Percentiles rank a stretch among this genome's conserved stretches.
Evolutionary conservation across 441 rosid species (phyloP).

Genomic region (Cnidoscolus chayamansa): DNA sequence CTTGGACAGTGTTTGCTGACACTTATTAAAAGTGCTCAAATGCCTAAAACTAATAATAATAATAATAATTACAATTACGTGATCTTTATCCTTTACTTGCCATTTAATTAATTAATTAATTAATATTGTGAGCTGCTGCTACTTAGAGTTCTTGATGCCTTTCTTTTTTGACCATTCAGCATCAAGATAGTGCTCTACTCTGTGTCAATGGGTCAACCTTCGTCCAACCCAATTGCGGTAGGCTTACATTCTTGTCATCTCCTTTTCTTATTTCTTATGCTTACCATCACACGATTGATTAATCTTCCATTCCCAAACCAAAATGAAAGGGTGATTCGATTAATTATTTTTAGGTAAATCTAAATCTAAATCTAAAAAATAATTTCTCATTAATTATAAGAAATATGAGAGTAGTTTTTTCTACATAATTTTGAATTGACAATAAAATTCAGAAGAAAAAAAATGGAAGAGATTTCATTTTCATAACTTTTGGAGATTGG

Average conservation of each 20-base stretch:
- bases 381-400: no score
- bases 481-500: slow-evolving; percentile 7
- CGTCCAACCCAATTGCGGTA: slow-evolving; percentile 22
- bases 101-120: slow-evolving; percentile 10
- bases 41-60: background rate
- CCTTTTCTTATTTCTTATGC: background rate
- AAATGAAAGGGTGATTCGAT: no score
- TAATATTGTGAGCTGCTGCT: slow-evolving; percentile 1
- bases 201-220: slow-evolving; percentile 26
- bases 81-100: slow-evolving; percentile 19
- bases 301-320: no score
- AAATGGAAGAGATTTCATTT: background rate
- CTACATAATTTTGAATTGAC: no score
- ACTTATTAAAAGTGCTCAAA: background rate
- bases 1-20: slow-evolving; percentile 23
- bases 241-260: slow-evolving; percentile 33
- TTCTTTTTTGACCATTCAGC: slow-evolving; percentile 14
- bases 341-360: no score
- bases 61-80: no score
- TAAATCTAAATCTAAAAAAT: no score
- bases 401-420: no score
- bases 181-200: background rate
- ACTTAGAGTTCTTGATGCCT: no score
- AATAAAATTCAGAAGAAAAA: no score
- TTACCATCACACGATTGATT: no score